Evolutionary conservation across 1,284 basidiomycete genomes (phyloP), one percentile per base, ranked within the genome.

Genomic region (Leccinum fuscescens): DNA sequence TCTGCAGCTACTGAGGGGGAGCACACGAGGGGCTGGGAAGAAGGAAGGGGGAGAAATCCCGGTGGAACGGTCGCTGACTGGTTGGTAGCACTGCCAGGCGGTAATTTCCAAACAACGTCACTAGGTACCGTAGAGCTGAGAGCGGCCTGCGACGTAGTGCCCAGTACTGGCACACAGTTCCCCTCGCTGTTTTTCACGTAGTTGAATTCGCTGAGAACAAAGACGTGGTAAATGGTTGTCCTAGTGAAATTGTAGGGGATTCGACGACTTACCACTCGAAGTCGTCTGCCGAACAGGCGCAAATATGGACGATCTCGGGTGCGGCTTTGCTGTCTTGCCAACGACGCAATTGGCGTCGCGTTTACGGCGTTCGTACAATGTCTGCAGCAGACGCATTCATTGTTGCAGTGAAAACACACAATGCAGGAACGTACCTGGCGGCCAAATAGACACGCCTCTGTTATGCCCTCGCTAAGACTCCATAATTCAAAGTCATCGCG

Each of bases 401-500:
- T 9, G 14, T 5, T 31, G 44, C 60, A 44, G 11, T 54, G 39
- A 15, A 35, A 61, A 11, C 6, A 42, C 12, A 50, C 29, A 29
- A 56, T 11, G 53, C 11, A 48, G 33, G 33, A 24, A 5, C 0
- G 52, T 58, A 92, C 92, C 81, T 90, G 89, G 63, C 90, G 83
- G 29, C 95, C 95, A 68, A 97, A 98, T 15, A 73, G 59, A 59
- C 72, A 98, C 72, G 76, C 92, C 93, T 59, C 79, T 77, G 73
- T 94, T 90, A 95, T 85, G 56, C 87, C 86, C 70, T 95, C 89
- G 61, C 90, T 91, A 0, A 95, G 95, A 73, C 90, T 93, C 95
- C 95, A 98, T 3, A 96, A 76, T 74, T 97, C 95, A 72, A 97
- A 98, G 75, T 98, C 95, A 69, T 97, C 94, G 52, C 87, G 78